These are phyloP conservation scores for Xerophyta viscosa DNA, from an alignment of 106 monocot genomes.

Conservation along the genomic window DNA sequence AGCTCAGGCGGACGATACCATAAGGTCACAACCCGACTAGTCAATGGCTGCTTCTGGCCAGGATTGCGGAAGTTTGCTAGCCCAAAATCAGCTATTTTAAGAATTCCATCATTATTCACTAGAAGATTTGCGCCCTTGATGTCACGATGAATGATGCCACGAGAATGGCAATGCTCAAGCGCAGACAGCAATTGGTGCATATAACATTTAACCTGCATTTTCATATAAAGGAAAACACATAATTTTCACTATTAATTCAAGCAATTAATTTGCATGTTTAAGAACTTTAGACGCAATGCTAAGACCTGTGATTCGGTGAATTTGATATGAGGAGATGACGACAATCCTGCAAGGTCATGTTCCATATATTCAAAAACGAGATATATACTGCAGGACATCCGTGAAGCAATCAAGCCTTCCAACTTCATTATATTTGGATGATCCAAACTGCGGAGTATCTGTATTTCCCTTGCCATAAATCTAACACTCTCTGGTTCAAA, in stretches of 20 bases:
- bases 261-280: too few species aligned
- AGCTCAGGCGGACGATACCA: constrained; percentile 85
- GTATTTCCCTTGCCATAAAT: constrained; percentile 76
- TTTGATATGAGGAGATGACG: constrained; percentile 50
- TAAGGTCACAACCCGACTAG: constrained; percentile 72
- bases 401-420: constrained; percentile 61
- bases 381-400: constrained; percentile 58
- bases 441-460: constrained; percentile 56
- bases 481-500: constrained; percentile 72
- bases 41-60: constrained; percentile 38
- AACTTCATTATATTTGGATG: constrained; percentile 70
- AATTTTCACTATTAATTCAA: too few species aligned
- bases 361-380: constrained; percentile 82
- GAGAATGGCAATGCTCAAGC: constrained; percentile 62
- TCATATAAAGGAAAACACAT: too few species aligned
- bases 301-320: constrained; percentile 66
- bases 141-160: constrained; percentile 64
- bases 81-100: too few species aligned
- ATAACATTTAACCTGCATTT: constrained; percentile 54
- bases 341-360: constrained; percentile 67
- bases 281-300: background rate
- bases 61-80: constrained; percentile 45
- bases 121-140: constrained; percentile 80
- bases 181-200: constrained; percentile 67
- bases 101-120: constrained; percentile 53